A percentile compares a stretch with the other conserved stretches of the same genome.
Conservation (phyloP, 1,284 basidiomycete genomes). For the Sanghuangporus baumii region DNA sequence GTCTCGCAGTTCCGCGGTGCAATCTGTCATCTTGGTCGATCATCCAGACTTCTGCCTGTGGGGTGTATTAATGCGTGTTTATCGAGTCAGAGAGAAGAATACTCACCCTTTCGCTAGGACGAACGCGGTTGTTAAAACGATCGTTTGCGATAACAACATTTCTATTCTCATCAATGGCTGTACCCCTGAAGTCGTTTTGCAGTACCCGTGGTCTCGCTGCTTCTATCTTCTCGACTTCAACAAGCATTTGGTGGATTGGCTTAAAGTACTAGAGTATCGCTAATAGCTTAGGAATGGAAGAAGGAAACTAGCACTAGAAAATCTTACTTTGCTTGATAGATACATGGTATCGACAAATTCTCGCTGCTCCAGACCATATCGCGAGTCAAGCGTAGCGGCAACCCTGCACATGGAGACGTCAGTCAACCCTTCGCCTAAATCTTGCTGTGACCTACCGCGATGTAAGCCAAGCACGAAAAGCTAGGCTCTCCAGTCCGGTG, state of each 20-base stretch:
- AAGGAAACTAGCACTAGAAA: neutral
- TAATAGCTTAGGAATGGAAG: neutral
- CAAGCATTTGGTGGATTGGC: slow-evolving; percentile 23
- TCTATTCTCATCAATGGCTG: slow-evolving; percentile 20
- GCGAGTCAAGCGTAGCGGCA: slow-evolving; percentile 13
- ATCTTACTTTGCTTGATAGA: slow-evolving; percentile 9
- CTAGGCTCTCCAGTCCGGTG: slow-evolving; percentile 21
- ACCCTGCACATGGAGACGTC: neutral
- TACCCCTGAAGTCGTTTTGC: slow-evolving; percentile 15
- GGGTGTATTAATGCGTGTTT: neutral
- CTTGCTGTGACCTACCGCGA: slow-evolving; percentile 25
- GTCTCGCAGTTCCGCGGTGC: slow-evolving; percentile 25
- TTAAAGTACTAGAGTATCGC: slow-evolving; percentile 5
- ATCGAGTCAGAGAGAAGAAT: neutral
- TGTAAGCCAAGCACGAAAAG: slow-evolving; percentile 34
- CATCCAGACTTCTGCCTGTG: slow-evolving; percentile 28
- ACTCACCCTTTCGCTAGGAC: slow-evolving; percentile 29
- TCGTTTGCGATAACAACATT: slow-evolving; percentile 27
- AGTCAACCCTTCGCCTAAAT: neutral
- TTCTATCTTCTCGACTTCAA: slow-evolving; percentile 27
- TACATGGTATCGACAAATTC: neutral
- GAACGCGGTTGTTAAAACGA: slow-evolving; percentile 32
- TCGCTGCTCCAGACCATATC: neutral
- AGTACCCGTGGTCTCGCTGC: slow-evolving; percentile 21
- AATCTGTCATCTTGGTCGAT: slow-evolving; percentile 25